Evolutionary conservation across 176 grass and related monocot genomes (phyloP).

Genomic region (Aegilops umbellulata): DNA sequence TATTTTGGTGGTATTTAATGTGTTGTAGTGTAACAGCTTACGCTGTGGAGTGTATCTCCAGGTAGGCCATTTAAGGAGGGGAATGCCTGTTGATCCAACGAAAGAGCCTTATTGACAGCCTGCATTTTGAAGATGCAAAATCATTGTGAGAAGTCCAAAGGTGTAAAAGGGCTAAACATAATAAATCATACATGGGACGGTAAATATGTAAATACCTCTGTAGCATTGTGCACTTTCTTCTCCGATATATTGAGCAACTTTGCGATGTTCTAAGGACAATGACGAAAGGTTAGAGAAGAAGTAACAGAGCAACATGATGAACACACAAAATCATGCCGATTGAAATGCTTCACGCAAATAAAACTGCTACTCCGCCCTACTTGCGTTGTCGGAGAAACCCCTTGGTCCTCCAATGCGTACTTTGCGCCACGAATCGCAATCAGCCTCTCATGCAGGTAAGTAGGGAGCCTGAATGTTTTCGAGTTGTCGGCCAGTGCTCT

Average conservation of each 20-base stretch:
- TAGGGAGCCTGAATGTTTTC: constrained; percentile 76
- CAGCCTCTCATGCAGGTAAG: constrained; percentile 84
- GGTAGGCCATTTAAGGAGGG: constrained; percentile 69
- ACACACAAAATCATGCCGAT: background rate
- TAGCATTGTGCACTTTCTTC: constrained; percentile 85
- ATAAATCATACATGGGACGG: background rate
- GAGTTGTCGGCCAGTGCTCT: constrained; percentile 81
- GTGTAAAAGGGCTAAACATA: constrained; percentile 14
- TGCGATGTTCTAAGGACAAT: constrained; percentile 73
- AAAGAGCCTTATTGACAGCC: constrained; percentile 77
- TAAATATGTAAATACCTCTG: constrained; percentile 39
- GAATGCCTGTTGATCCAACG: constrained; percentile 87
- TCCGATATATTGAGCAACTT: constrained; percentile 66
- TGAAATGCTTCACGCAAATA: background rate
- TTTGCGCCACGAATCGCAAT: constrained; percentile 75
- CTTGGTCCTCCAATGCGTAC: constrained; percentile 69
- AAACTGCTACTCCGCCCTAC: constrained; percentile 31
- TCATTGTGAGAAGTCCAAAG: constrained; percentile 22
- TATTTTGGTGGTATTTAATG: background rate
- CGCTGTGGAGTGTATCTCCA: constrained; percentile 82
- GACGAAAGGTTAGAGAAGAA: constrained; percentile 7
- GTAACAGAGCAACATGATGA: background rate
- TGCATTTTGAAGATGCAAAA: constrained; percentile 38
- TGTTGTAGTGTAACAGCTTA: constrained; percentile 34
- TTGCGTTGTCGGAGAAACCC: constrained; percentile 71